These are phyloP conservation scores for Pseudogymnoascus sp. DNA, from an alignment of 2,329 filamentous ascomycete genomes.

Conservation along the genomic window DNA sequence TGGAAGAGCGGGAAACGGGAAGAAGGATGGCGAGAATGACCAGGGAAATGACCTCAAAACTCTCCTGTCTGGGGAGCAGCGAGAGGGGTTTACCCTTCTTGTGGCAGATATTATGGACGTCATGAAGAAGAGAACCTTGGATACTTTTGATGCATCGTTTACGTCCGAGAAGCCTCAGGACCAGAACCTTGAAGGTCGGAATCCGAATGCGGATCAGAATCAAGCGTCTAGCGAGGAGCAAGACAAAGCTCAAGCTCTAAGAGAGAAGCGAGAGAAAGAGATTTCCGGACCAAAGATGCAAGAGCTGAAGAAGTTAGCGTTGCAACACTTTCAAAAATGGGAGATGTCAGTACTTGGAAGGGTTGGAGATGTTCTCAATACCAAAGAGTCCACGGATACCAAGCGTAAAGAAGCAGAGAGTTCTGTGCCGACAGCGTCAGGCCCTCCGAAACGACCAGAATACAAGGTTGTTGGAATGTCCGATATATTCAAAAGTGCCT, in stretches of 20 bases:
- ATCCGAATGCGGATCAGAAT: slow-evolving; percentile 29
- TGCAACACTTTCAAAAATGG: slow-evolving; percentile 76
- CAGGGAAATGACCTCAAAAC: slow-evolving; percentile 25
- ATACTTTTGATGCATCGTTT: slow-evolving; percentile 41
- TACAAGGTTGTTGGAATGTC: slow-evolving; percentile 26
- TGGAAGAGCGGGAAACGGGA: background rate
- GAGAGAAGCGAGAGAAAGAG: slow-evolving; percentile 39
- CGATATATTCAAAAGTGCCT: background rate
- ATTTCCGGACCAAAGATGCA: slow-evolving; percentile 44
- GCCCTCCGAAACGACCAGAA: slow-evolving; percentile 16
- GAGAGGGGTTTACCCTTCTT: slow-evolving; percentile 43
- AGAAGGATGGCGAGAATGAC: slow-evolving; percentile 6
- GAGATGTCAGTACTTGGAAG: slow-evolving; percentile 61
- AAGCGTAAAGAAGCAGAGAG: slow-evolving; percentile 24
- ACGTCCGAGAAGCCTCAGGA: slow-evolving; percentile 24
- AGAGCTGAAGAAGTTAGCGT: slow-evolving; percentile 61
- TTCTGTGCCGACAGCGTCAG: slow-evolving; percentile 21
- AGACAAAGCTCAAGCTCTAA: slow-evolving; percentile 26
- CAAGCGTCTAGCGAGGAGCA: slow-evolving; percentile 22
- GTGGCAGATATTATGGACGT: slow-evolving; percentile 46
- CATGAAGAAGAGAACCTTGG: slow-evolving; percentile 46
- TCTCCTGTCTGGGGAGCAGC: slow-evolving; percentile 27
- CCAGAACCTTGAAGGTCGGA: slow-evolving; percentile 29
- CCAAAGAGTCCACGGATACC: slow-evolving; percentile 36
- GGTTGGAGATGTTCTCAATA: slow-evolving; percentile 60